A percentile compares a stretch with the other conserved stretches of the same genome.
Conservation (phyloP, 176 grass and related monocot species). For the Bromus sterilis region DNA sequence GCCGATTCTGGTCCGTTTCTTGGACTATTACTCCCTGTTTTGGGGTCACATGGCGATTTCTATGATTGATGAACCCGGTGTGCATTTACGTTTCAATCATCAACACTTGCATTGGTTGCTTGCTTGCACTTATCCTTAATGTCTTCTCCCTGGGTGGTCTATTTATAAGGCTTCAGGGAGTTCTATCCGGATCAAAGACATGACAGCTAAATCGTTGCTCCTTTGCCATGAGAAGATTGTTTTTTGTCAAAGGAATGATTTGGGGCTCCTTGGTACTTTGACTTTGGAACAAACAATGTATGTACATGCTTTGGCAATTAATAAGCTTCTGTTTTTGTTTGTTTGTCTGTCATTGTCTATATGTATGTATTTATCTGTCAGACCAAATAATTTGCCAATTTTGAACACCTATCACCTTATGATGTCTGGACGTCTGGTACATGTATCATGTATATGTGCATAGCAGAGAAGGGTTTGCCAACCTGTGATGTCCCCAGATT, state of each 20-base stretch:
- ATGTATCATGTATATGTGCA: background rate
- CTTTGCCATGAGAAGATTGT: background rate
- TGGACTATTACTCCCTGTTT: too few relatives aligned
- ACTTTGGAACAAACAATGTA: slow-evolving; percentile 8
- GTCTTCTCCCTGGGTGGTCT: background rate
- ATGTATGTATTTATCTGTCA: background rate
- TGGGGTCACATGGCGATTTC: too few relatives aligned
- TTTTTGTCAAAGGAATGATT: slow-evolving; percentile 23
- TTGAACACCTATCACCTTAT: slow-evolving; percentile 10
- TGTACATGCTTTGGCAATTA: too few relatives aligned
- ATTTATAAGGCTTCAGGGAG: slow-evolving; percentile 34
- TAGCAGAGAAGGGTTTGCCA: slow-evolving; percentile 9
- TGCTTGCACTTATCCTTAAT: too few relatives aligned
- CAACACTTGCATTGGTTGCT: too few relatives aligned
- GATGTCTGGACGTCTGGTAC: slow-evolving; percentile 9
- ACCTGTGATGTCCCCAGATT: slow-evolving; percentile 20
- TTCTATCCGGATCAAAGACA: slow-evolving; percentile 21
- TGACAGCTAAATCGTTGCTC: slow-evolving; percentile 26
- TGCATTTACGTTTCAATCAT: too few relatives aligned
- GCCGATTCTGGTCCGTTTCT: too few relatives aligned
- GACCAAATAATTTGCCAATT: background rate
- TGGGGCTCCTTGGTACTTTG: slow-evolving; percentile 33
- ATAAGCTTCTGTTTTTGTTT: too few relatives aligned
- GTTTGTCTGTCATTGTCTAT: slow-evolving; percentile 26
- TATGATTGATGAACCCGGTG: too few relatives aligned